Base-by-base conservation (phyloP, 2,329 filamentous ascomycete genomes). In the Neopestalotiopsis sp. region DNA sequence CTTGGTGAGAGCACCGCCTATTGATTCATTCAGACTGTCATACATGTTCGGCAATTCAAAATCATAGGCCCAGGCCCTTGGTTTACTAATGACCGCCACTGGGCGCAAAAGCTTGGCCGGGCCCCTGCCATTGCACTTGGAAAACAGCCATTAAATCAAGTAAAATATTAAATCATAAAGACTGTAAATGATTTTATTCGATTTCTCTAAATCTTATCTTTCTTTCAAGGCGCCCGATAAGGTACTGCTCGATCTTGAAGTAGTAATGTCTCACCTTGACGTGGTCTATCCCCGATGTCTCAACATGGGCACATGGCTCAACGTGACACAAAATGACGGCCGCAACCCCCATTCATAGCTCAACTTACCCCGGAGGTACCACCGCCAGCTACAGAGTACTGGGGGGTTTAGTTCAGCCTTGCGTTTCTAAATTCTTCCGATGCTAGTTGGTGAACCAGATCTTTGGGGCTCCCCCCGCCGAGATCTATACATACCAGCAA, bases 281-380 rank as follows among this genome's bases (percentile, higher is more conserved):
- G 57, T 59, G 57, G 57, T 34, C 24, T 14, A 9, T 30, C 13
- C 30, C 57, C 9, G 9, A 34, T 62, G 59, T 62, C 59, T 62
- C 32, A 62, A 13, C 34, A 62, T 14, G 34, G 59, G 30, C 57
- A 59, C 57, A 59, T 59, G 59, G 32, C 59, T 40, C 59, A 62
- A 20, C 32, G 32, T 62, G 59, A 62, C 32, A 62, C 59, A 20
- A 62, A 62, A 62, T 62, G 59, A 62, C 59, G 30, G 34, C 34
- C 34, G 34, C 34, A 38, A 38, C 34, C 34, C 34, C 59, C 59
- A 42, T 14, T 14, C 13, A 5, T 4, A 9, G 28, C 14, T 38
- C 59, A 20, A 14, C 32, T 34, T 13, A 40, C 17, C 45, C 20
- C 45, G 45, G 17, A 53, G n/a, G 34, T 38, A 38, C 34, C 34